Base-by-base conservation (phyloP, 2,329 filamentous ascomycete genomes). In the Nemania sp. region DNA sequence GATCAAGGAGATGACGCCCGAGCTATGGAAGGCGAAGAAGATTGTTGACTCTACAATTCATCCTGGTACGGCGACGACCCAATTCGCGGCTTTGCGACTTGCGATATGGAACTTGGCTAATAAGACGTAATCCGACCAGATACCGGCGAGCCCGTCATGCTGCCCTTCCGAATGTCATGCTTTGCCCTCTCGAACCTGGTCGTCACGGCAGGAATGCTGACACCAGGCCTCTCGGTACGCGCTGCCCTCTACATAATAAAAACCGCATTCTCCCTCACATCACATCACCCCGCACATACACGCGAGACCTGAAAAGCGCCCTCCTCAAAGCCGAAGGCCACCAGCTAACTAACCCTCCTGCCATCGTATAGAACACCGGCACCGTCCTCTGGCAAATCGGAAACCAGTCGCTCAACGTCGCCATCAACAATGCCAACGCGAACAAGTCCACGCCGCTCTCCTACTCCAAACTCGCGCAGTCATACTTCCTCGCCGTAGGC, bases 331-430 rank as follows among this genome's bases (percentile, higher is more conserved):
- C 41, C 15, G n/a, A 51, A 58, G 20, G 26, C 43, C 20, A 51
- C 20, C 43, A 62, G 32, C 66, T 70, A 65, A 73, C 68, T 53
- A 29, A 27, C 26, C 15, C n/a, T 27, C 41, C 29, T 8, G 53
- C 51, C 67, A 55, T 43, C 43, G 24, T 59, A 29, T 72, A 92
- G 86, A 97, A 91, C 52, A 87, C 88, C 49, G 96, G 95, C 60
- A 98, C 93, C 5, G 86, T 98, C 43, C 90, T 91, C 73, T 99
- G 96, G 96, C 96, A 99, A 82, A 89, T 98, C 66, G 89, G 92
- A 73, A 99, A 99, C 82, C 96, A 99, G 84, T 98, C 94, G 13
- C 90, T 99, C 75, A 99, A 99, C 80, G 96, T 99, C 29, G 95
- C 93, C 73, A 95, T 99, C 86, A 99, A 99, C 87, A 94, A 90